Conservation (phyloP, 2,329 filamentous ascomycete species). For the Aspergillus sp. region DNA sequence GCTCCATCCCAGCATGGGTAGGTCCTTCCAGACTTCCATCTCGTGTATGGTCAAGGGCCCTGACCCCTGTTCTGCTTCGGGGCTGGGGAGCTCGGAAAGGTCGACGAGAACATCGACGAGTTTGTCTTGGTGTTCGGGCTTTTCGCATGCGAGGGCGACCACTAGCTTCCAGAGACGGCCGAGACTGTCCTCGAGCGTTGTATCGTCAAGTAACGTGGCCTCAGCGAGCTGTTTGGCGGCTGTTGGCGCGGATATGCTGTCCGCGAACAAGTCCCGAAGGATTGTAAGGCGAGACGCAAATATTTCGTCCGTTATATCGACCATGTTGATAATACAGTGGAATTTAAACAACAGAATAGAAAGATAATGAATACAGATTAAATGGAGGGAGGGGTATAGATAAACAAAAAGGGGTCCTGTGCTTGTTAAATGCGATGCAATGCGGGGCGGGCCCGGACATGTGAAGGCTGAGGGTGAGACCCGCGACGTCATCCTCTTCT, state of each 20-base stretch:
- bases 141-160: neutral
- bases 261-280: neutral
- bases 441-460: neutral
- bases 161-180: neutral
- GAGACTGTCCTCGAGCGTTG: neutral
- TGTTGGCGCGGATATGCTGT: neutral
- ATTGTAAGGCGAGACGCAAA: neutral
- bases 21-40: neutral
- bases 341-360: neutral
- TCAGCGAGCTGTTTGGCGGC: neutral
- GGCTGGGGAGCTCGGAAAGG: neutral
- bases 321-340: neutral
- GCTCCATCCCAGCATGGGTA: neutral
- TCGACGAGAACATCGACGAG: constrained; percentile 1
- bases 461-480: neutral
- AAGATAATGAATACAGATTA: neutral
- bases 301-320: neutral
- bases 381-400: neutral
- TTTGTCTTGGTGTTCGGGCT: neutral
- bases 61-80: neutral
- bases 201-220: neutral
- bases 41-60: neutral
- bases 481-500: neutral
- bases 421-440: neutral
- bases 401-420: neutral